These are phyloP conservation scores for Rhizophora apiculata DNA, from an alignment of 345 rosid genomes.

Conservation along the genomic window DNA sequence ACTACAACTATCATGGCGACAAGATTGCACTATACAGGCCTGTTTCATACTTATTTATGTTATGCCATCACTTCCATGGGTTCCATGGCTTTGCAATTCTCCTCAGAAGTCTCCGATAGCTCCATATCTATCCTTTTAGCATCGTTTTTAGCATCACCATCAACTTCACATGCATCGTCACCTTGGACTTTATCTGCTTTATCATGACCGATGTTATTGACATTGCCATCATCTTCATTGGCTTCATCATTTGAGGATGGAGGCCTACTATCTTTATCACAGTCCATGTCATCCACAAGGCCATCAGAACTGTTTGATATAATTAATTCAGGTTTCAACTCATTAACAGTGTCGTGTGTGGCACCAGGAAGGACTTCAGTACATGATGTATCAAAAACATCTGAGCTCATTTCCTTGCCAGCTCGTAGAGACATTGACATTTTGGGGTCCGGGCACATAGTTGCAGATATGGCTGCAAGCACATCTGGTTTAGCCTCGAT, in stretches of 20 bases:
- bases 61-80: slow-evolving; percentile 44
- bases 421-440: slow-evolving; percentile 38
- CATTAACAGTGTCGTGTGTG: slow-evolving; percentile 35
- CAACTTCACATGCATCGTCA: slow-evolving; percentile 28
- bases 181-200: slow-evolving; percentile 23
- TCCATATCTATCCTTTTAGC: slow-evolving; percentile 36
- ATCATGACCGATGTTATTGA: neutral
- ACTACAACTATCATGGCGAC: slow-evolving; percentile 25
- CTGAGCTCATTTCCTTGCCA: slow-evolving; percentile 39
- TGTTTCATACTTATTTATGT: slow-evolving; percentile 17
- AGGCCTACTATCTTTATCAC: slow-evolving; percentile 22
- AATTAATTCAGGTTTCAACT: slow-evolving; percentile 35
- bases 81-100: slow-evolving; percentile 32
- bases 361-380: slow-evolving; percentile 21
- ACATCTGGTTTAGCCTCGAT: slow-evolving; percentile 57
- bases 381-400: slow-evolving; percentile 14
- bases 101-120: slow-evolving; percentile 31
- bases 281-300: slow-evolving; percentile 35
- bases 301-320: slow-evolving; percentile 22
- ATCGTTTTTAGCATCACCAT: slow-evolving; percentile 19
- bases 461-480: slow-evolving; percentile 46
- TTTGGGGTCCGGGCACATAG: slow-evolving; percentile 41
- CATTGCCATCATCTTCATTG: slow-evolving; percentile 34
- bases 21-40: slow-evolving; percentile 19
- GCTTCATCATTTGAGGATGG: slow-evolving; percentile 31